Base-by-base conservation (phyloP, 2,329 filamentous ascomycete species). In the Erysiphe pulchra region DNA sequence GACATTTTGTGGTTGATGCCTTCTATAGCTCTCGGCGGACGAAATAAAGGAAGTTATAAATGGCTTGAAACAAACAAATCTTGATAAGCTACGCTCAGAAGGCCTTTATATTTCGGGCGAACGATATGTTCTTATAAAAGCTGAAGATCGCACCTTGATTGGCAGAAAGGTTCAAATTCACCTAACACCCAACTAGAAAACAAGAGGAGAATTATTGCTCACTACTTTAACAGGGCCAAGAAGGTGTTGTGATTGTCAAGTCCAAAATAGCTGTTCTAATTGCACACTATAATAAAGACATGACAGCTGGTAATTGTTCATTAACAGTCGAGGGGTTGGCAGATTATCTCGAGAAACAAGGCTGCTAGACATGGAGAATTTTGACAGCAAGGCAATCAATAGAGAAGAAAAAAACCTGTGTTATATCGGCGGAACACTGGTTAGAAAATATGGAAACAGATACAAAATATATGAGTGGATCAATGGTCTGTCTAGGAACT, bases 231-330 rank as follows among this genome's bases (percentile, higher is more conserved):
- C 46, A 82, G 77, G 84, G 81, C 55, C 82, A 78, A 60, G 73
- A 78, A 60, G 90, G 90, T 53, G 65, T 93, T 57, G 69, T 79
- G 59, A 73, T 90, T 56, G 77, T 77, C 64, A 92, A 92, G 70
- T 92, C 87, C 57, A 77, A 71, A 58, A 79, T 92, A 65, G 83
- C 85, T 54, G 77, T 95, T 61, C 73, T 98, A 60, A 65, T 98
- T 60, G 80, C 75, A 54, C 84, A 93, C 68, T 84, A 95, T 70
- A 70, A 69, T 53, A 83, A 92, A 61, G 61, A 62, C 50, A 66
- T 77, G 54, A 69, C 80, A 61, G 81, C 80, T 45, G 77, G 82
- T 59, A 77, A 79, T 61, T 77, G 83, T 51, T 77, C 77, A 56
- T 73, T 73, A 60, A 82, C 80, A 44, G 80, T 92, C 53, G 81